Evolutionary conservation across 371 early-diverging fungal genomes (phyloP).

Genomic region (Neoconidiobolus thromboides): DNA sequence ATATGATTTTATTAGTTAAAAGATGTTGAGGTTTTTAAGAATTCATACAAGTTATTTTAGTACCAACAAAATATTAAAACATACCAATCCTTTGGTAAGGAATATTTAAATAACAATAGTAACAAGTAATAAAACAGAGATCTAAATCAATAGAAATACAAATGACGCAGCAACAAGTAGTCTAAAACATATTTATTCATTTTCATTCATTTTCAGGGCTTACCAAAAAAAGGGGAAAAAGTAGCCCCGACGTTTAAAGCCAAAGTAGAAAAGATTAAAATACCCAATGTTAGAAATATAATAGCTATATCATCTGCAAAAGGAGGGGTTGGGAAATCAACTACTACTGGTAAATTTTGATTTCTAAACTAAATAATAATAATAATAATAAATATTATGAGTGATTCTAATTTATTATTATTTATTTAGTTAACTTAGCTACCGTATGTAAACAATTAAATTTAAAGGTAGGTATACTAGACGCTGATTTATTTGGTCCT

Average conservation of each 20-base stretch:
- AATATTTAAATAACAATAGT: too few relatives aligned
- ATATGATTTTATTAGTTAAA: too few relatives aligned
- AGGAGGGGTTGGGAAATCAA: conserved; percentile 82
- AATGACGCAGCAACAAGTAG: too few relatives aligned
- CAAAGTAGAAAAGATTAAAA: conserved; percentile 23
- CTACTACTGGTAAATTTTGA: conserved; percentile 41
- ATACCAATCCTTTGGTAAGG: too few relatives aligned
- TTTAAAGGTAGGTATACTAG: conserved; percentile 56
- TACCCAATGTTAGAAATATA: conserved; percentile 43
- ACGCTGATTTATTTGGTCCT: conserved; percentile 83
- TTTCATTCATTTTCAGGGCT: not conserved
- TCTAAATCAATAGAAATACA: too few relatives aligned
- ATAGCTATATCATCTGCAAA: conserved; percentile 77
- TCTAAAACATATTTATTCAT: too few relatives aligned
- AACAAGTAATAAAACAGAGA: too few relatives aligned
- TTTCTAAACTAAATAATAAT: not conserved
- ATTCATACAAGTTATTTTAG: too few relatives aligned
- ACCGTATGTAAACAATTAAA: conserved; percentile 40
- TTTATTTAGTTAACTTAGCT: conserved; percentile 47
- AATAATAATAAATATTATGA: not conserved
- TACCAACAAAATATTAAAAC: too few relatives aligned
- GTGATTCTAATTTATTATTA: too few relatives aligned
- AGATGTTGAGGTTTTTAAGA: too few relatives aligned
- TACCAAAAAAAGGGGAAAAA: not conserved
- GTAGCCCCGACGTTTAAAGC: not conserved